These are phyloP conservation scores for Yarrowia sp. DNA, from an alignment of 805 yeast species.

Conservation along the genomic window DNA sequence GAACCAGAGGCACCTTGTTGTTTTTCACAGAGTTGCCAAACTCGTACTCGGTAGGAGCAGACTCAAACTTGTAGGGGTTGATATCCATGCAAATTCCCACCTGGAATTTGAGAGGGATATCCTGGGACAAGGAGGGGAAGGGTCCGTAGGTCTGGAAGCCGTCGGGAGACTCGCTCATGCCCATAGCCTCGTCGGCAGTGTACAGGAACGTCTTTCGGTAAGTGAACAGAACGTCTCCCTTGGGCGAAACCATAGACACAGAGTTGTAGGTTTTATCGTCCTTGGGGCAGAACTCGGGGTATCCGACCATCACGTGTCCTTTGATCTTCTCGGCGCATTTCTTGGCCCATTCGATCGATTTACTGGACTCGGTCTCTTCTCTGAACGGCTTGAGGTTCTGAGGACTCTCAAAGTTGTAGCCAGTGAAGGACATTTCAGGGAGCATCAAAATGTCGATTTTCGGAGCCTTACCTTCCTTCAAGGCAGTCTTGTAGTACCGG, in stretches of 20 bases:
- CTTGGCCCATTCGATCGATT: constrained; percentile 57
- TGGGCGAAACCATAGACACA: constrained; percentile 66
- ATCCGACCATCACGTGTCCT: constrained; percentile 80
- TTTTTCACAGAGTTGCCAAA: constrained; percentile 62
- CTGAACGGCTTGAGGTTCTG: constrained; percentile 63
- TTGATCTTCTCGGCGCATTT: constrained; percentile 57
- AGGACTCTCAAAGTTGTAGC: constrained; percentile 68
- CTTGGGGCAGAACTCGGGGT: constrained; percentile 63
- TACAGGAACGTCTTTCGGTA: constrained; percentile 81
- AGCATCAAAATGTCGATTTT: constrained; percentile 67
- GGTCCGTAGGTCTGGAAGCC: constrained; percentile 55
- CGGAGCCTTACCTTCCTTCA: constrained; percentile 1
- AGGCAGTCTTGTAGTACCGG: background rate
- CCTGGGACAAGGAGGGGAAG: constrained; percentile 37
- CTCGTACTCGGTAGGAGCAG: constrained; percentile 79
- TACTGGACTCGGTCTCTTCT: constrained; percentile 62
- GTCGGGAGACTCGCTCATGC: constrained; percentile 69
- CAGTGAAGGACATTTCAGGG: constrained; percentile 86
- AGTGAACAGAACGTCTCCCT: constrained; percentile 65
- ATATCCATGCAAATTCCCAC: constrained; percentile 95
- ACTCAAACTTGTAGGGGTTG: constrained; percentile 82
- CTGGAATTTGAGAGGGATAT: constrained; percentile 53
- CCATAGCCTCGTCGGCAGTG: constrained; percentile 82
- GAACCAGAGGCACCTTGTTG: constrained; percentile 60
- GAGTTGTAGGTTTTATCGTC: constrained; percentile 61